These are phyloP conservation scores for Cercospora zeina DNA, from an alignment of 2,329 filamentous ascomycete genomes.

Conservation along the genomic window DNA sequence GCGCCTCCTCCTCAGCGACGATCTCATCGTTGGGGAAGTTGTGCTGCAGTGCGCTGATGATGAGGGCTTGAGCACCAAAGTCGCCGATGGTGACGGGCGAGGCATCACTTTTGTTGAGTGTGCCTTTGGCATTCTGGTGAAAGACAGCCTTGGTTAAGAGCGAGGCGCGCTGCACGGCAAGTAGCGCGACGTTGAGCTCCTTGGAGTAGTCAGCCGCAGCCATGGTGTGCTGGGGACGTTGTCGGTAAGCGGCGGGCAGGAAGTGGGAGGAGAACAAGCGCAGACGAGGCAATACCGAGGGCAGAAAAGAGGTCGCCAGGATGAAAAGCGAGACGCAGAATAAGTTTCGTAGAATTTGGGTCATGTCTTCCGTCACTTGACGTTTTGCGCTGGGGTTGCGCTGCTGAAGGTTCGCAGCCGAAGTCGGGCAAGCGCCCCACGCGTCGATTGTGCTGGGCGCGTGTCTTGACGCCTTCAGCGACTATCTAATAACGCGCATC, in stretches of 20 bases:
- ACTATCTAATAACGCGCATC: neutral
- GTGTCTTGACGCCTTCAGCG: neutral
- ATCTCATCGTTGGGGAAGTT: constrained; percentile 90
- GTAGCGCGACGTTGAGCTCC: constrained; percentile 79
- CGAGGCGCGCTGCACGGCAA: constrained; percentile 81
- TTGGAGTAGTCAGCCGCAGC: constrained; percentile 62
- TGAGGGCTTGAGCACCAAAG: constrained; percentile 94
- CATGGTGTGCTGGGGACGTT: constrained; percentile 31
- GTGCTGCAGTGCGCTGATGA: constrained; percentile 84
- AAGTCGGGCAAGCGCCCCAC: constrained; percentile 4
- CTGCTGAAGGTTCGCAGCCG: constrained; percentile 7
- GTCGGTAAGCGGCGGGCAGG: constrained; percentile 16
- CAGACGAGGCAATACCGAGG: constrained; percentile 47
- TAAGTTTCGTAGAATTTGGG: constrained; percentile 1
- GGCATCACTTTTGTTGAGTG: constrained; percentile 89
- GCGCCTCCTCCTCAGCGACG: constrained; percentile 92
- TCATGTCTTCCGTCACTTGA: constrained; percentile 3
- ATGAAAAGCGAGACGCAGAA: constrained; percentile 37
- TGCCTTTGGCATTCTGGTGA: constrained; percentile 90
- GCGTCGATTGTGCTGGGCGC: neutral
- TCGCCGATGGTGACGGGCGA: constrained; percentile 97
- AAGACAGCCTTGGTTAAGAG: constrained; percentile 76
- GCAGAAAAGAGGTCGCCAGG: constrained; percentile 47
- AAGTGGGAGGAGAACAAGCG: constrained; percentile 43
- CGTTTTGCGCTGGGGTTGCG: neutral